Base-by-base conservation (phyloP, 805 yeast genomes). In the Barnettozyma sucrosica region DNA sequence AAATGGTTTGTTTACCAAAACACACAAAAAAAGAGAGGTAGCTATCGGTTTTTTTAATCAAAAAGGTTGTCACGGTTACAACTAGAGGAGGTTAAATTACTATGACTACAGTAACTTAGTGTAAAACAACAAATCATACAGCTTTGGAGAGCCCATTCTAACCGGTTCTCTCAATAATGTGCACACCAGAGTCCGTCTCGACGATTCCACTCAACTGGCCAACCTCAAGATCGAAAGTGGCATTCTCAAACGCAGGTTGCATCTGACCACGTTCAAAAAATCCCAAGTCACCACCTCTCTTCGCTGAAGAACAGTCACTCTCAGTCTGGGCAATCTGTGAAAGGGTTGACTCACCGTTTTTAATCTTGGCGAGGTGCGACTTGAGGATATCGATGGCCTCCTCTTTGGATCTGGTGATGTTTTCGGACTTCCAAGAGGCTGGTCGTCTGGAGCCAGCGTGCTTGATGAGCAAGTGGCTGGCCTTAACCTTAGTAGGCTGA, bases 171-270 rank as follows among this genome's bases (percentile, higher is more conserved):
- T 85, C 85, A 59, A 93, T 81, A 52, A 93, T 64, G 61, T 93
- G 99, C 43, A 89, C 81, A 20, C 99, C 99, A 55, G 95, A 84
- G 59, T 84, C 95, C 16, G 90, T 80, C 67, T 89, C 97, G 14
- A 93, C 85, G 24, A 89, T 78, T 39, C 79, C 85, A 59, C 93
- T 83, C 40, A 85, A 65, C 62, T 90, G 93, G 19, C 96, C 96
- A 19, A 89, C 82, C 54, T 86, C 79, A 54, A 93, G 70, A 5
- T 68, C 81, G 64, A 85, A 92, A 2, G 96, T 83, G 2, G 93
- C 95, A 50, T 81, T 81, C 66, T 93, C 99, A 61, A 93, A 93
- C 49, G 84, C 69, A 32, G 96, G 96, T 66, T 93, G 98, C 99
- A 93, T 93, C 57, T 84, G 89, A 36, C 97, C 97, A 51, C 75